phyloP scores from a whole-genome alignment of 2,329 filamentous ascomycete genomes.

The Aspergillus sp. region DNA sequence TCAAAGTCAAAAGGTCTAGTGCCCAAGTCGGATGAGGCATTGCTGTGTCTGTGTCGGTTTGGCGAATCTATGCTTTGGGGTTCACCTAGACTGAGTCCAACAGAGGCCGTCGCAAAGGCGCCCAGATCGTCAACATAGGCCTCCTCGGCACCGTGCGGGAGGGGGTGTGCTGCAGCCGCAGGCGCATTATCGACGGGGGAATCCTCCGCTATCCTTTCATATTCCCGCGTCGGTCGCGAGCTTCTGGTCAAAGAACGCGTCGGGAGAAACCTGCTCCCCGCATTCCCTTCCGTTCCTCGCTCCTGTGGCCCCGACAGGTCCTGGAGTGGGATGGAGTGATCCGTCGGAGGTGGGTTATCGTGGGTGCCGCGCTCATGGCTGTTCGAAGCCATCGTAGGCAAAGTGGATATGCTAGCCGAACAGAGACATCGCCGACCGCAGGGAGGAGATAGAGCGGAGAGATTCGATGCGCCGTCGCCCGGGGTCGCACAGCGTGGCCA shows the following conservation, averaged over 20 bases:
- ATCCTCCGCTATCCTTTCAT: slow-evolving; percentile 52
- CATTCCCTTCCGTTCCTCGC: slow-evolving; percentile 28
- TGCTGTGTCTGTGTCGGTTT: slow-evolving; percentile 17
- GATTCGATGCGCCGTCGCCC: slow-evolving; percentile 4
- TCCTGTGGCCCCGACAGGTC: slow-evolving; percentile 51
- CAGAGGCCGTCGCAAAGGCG: slow-evolving; percentile 41
- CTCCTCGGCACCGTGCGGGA: slow-evolving; percentile 23
- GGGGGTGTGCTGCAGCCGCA: slow-evolving; percentile 17
- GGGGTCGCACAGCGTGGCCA: not conserved
- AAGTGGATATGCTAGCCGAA: slow-evolving; percentile 32
- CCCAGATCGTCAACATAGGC: slow-evolving; percentile 34
- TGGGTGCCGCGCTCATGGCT: slow-evolving; percentile 30
- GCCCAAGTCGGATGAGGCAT: slow-evolving; percentile 29
- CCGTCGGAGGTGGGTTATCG: slow-evolving; percentile 23
- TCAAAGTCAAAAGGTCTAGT: slow-evolving; percentile 28
- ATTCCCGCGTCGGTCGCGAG: slow-evolving; percentile 43
- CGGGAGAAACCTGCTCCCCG: slow-evolving; percentile 44
- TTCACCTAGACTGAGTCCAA: slow-evolving; percentile 41
- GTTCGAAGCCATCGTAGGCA: slow-evolving; percentile 42
- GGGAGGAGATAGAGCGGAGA: not conserved
- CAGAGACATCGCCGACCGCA: slow-evolving; percentile 37
- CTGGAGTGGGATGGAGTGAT: slow-evolving; percentile 67
- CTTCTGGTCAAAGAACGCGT: slow-evolving; percentile 40
- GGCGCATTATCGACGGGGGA: slow-evolving; percentile 41
- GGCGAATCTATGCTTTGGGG: slow-evolving; percentile 18